Percentiles rank a stretch among this genome's conserved stretches.
Conservation (phyloP, 352 stramenopile species). For the Pseudoperonospora humuli region DNA sequence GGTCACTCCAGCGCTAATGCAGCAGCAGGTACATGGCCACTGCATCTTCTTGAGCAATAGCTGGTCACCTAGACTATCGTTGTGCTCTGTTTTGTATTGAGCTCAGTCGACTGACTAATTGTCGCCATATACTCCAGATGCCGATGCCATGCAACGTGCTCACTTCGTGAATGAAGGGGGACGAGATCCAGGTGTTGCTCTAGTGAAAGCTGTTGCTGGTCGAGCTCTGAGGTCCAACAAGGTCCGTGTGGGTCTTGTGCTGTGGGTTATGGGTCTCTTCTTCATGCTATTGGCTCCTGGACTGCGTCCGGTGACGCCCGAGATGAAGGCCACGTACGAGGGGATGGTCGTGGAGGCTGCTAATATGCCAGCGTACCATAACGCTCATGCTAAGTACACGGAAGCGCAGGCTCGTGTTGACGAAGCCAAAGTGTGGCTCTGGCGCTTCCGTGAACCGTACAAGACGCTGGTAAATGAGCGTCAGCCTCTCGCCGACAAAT, state of each 20-base stretch:
- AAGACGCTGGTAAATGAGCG: conserved; percentile 43
- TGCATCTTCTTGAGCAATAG: neutral
- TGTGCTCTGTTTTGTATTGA: neutral
- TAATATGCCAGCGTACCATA: conserved; percentile 71
- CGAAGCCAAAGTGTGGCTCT: conserved; percentile 83
- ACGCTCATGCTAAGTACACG: conserved; percentile 48
- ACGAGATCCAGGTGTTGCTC: conserved; percentile 42
- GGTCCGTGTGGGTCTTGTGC: conserved; percentile 49
- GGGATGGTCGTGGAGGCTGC: conserved; percentile 62
- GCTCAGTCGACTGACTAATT: conserved; percentile 10
- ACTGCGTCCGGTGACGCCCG: conserved; percentile 47
- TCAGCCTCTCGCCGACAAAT: conserved; percentile 51
- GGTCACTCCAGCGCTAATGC: conserved; percentile 13
- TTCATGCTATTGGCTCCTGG: conserved; percentile 75
- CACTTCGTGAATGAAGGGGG: conserved; percentile 8
- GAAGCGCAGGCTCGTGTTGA: conserved; percentile 50
- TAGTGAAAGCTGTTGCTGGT: conserved; percentile 47
- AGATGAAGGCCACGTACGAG: conserved; percentile 77
- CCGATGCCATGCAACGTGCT: conserved; percentile 25
- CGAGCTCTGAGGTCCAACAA: conserved; percentile 49
- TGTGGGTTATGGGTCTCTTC: conserved; percentile 76
- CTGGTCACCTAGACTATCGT: conserved; percentile 1
- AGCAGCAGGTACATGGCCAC: conserved; percentile 9
- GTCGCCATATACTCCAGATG: conserved; percentile 5
- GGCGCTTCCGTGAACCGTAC: conserved; percentile 77